Percentiles rank a stretch among this genome's conserved stretches.
Evolutionary conservation across 495 filamentous ascomycete species (phyloP).

Genomic region (Lophium mytilinum): DNA sequence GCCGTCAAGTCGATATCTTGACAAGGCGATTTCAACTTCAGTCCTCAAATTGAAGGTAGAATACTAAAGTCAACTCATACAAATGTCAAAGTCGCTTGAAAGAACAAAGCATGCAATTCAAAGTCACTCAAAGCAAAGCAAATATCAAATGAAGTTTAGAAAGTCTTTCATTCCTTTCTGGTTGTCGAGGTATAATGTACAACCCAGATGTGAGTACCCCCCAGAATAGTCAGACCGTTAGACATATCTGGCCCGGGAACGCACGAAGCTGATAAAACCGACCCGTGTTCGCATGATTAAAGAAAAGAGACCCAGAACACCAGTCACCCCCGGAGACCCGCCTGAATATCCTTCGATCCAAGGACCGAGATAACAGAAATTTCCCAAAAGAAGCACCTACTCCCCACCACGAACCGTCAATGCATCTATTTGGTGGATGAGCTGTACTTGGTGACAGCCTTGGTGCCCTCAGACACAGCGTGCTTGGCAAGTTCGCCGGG

Average conservation of each 20-base stretch:
- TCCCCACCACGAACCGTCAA: neutral
- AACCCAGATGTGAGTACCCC: conserved; percentile 13
- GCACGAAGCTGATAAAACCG: conserved; percentile 23
- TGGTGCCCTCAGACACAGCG: conserved; percentile 97
- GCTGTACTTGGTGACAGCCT: conserved; percentile 99
- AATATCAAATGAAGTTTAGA: conserved; percentile 3
- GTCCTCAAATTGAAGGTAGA: no score
- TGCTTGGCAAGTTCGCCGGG: conserved; percentile 99
- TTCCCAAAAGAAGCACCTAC: conserved; percentile 13
- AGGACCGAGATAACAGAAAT: conserved; percentile 17
- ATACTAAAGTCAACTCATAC: no score
- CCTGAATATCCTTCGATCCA: conserved; percentile 19
- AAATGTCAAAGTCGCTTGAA: no score
- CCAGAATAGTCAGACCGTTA: conserved; percentile 17
- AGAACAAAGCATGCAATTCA: no score
- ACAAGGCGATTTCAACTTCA: no score
- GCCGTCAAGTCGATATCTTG: no score
- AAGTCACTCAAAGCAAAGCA: neutral
- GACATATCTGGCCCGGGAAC: conserved; percentile 16
- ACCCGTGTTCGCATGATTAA: conserved; percentile 36
- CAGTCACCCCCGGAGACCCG: conserved; percentile 26
- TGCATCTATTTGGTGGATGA: conserved; percentile 89
- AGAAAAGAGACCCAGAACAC: conserved; percentile 28
- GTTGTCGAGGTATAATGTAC: conserved; percentile 28
- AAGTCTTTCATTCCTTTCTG: conserved; percentile 20